Percentiles rank a stretch among this genome's conserved stretches.
These are phyloP conservation scores for Solanum hybrid DNA, from an alignment of 305 asterid species.

Conservation along the genomic window DNA sequence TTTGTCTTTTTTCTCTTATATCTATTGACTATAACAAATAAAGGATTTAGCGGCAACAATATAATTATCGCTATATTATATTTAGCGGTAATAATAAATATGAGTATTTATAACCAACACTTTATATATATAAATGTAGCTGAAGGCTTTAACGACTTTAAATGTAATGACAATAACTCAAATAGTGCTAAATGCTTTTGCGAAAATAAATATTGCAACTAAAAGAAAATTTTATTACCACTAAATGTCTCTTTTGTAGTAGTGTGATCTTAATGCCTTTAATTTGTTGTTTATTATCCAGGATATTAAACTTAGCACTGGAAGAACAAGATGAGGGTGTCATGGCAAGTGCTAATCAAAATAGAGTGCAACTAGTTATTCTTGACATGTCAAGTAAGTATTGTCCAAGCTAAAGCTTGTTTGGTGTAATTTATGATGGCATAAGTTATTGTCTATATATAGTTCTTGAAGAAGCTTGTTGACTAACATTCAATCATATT, in stretches of 20 bases:
- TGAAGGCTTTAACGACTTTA: no score
- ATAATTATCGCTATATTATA: no score
- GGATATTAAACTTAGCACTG: conserved; percentile 7
- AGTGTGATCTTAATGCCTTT: background rate
- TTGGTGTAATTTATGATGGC: background rate
- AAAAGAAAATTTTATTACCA: no score
- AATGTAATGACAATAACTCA: no score
- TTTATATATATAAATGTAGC: no score
- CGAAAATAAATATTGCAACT: background rate
- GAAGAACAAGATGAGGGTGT: conserved; percentile 10
- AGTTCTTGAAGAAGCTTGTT: background rate
- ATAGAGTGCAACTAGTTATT: conserved; percentile 14
- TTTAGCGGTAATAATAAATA: no score
- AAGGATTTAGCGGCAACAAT: no score
- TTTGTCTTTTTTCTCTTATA: background rate
- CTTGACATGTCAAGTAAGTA: conserved; percentile 35
- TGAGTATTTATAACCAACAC: no score
- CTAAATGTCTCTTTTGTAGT: no score
- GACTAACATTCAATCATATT: background rate
- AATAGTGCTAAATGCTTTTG: no score
- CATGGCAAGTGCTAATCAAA: conserved; percentile 1
- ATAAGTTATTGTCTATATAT: background rate
- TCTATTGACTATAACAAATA: background rate
- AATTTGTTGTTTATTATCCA: background rate
- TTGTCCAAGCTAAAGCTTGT: background rate